phyloP scores from a whole-genome alignment of 805 yeast species.

The Candida endomychidarum region DNA sequence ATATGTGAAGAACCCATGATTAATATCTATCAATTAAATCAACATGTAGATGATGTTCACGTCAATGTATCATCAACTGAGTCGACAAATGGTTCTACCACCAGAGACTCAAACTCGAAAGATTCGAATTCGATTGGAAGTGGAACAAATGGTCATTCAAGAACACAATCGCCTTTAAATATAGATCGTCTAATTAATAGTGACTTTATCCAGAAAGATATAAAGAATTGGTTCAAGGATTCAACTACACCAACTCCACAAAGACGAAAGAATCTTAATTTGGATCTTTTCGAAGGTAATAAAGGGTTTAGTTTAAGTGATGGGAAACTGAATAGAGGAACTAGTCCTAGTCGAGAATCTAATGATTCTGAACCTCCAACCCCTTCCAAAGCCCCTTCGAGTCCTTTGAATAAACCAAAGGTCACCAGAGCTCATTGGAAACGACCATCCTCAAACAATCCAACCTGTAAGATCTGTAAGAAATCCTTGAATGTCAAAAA shows the following conservation, averaged over 20 bases:
- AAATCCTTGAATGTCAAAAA: slow-evolving; percentile 48
- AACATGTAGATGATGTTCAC: slow-evolving; percentile 73
- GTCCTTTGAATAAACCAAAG: slow-evolving; percentile 13
- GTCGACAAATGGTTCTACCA: neutral
- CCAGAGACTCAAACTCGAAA: neutral
- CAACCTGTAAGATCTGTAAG: slow-evolving; percentile 29
- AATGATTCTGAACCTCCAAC: slow-evolving; percentile 1
- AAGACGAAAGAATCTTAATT: slow-evolving; percentile 38
- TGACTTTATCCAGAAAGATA: slow-evolving; percentile 31
- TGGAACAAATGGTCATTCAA: neutral
- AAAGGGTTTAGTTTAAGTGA: slow-evolving; percentile 36
- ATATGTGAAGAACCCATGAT: slow-evolving; percentile 64
- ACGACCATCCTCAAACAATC: slow-evolving; percentile 42
- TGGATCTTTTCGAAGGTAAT: slow-evolving; percentile 51
- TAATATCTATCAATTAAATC: slow-evolving; percentile 54
- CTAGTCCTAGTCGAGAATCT: neutral
- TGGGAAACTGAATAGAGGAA: slow-evolving; percentile 3
- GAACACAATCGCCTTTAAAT: slow-evolving; percentile 7
- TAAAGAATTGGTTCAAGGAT: slow-evolving; percentile 40
- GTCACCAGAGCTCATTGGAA: slow-evolving; percentile 60
- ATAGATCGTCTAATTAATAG: slow-evolving; percentile 12
- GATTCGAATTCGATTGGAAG: slow-evolving; percentile 13
- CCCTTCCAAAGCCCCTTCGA: slow-evolving; percentile 2
- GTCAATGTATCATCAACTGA: slow-evolving; percentile 19
- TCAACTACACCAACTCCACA: slow-evolving; percentile 19